Base-by-base conservation (phyloP, 805 yeast species). In the Lipomyces sp. region DNA sequence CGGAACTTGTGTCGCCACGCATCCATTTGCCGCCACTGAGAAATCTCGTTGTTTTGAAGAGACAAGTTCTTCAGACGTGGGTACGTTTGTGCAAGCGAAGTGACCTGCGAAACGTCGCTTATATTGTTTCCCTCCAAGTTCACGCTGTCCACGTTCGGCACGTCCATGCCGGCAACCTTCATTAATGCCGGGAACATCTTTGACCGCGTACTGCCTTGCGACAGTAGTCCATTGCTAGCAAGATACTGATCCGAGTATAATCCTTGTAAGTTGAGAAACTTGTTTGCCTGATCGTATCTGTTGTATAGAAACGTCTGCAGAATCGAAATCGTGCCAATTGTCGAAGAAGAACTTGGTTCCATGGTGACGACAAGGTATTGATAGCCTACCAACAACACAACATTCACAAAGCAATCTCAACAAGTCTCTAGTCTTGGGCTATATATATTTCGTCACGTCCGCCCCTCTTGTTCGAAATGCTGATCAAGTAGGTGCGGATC, bases 181-280 rank as follows among this genome's bases (percentile, higher is more conserved):
- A 55, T 80, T 58, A 93, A 70, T 0, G 98, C 98, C 10, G 88
- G 84, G 66, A 91, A 88, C 77, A 89, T 83, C 67, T 91, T 93
- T 6, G 60, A 49, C 22, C 52, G 43, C 1, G 86, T 80, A 10
- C 80, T 68, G 14, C 77, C 70, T 3, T 81, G 70, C 14, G 79
- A 76, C 55, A 89, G 81, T 45, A 87, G 72, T 0, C 95, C 95
- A 53, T 75, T 76, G 18, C 75, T 69, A 11, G 67, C 70, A 36
- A 91, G 71, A 10, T 69, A 72, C 28, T 77, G 83, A 64, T 87
- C 98, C 35, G 74, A 74, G 49, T 78, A 76, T 63, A 89, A 79
- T 46, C 71, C 73, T 3, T 82, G 74, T 43, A 93, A 71, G 63
- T 91, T 85, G 49, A 93, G 72, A 75, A 93, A 68, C 63, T 80